Percentiles rank a stretch among this genome's conserved stretches.
phyloP scores from a whole-genome alignment of 495 filamentous ascomycete genomes.

The Viridothelium virens region DNA sequence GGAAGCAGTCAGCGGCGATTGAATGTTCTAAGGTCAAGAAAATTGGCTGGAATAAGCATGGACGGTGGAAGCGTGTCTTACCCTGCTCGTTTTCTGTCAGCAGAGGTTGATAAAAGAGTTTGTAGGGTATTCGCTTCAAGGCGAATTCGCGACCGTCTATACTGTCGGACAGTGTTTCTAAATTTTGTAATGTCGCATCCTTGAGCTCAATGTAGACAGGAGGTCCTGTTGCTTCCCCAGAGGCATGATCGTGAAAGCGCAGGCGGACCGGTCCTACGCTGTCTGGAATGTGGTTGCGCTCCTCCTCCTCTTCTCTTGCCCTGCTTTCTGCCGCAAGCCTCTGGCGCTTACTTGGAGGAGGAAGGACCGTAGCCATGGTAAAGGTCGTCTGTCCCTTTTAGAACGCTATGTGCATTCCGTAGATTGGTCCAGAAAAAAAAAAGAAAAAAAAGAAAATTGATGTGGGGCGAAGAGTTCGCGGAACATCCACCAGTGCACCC shows the following conservation, averaged over 20 bases:
- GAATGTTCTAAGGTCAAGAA: too few species aligned
- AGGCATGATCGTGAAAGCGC: conserved; percentile 80
- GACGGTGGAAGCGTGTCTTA: not conserved
- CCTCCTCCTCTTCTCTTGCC: conserved; percentile 66
- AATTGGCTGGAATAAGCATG: too few species aligned
- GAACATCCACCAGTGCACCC: not conserved
- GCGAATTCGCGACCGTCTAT: conserved; percentile 61
- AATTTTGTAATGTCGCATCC: conserved; percentile 80
- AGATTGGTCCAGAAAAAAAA: not conserved
- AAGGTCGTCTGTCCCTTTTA: not conserved
- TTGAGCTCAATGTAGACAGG: conserved; percentile 75
- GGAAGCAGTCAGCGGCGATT: too few species aligned
- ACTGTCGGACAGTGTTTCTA: conserved; percentile 85
- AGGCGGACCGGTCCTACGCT: conserved; percentile 66
- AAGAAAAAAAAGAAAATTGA: not conserved
- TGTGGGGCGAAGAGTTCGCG: not conserved
- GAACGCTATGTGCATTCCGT: conserved; percentile 5
- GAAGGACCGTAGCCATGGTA: conserved; percentile 77
- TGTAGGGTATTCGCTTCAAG: conserved; percentile 78
- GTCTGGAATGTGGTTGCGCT: conserved; percentile 56
- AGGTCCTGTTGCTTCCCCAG: conserved; percentile 55
- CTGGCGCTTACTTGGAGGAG: conserved; percentile 87
- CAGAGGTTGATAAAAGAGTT: conserved; percentile 50
- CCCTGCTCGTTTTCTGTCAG: conserved; percentile 7
- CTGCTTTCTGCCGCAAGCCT: conserved; percentile 66